A percentile compares a stretch with the other conserved stretches of the same genome.
phyloP scores from a whole-genome alignment of 257 asterid genomes.

The Salvia miltiorrhiza region DNA sequence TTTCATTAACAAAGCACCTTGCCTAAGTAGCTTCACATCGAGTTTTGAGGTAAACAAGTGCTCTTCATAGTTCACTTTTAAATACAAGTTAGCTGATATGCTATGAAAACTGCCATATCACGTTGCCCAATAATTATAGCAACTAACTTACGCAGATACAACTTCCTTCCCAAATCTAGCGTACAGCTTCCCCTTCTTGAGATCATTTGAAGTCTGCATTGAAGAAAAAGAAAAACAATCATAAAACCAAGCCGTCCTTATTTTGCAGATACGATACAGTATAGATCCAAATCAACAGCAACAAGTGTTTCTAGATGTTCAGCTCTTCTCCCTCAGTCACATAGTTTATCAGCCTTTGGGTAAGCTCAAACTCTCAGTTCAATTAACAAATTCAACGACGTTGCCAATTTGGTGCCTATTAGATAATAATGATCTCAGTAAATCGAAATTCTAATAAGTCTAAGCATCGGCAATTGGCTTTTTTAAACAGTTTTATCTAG shows the following conservation, averaged over 20 bases:
- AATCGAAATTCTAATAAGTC: background rate
- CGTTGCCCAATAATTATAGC: background rate
- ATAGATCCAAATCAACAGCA: background rate
- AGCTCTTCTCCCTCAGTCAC: background rate
- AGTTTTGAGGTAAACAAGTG: background rate
- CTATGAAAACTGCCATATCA: background rate
- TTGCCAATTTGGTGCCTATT: background rate
- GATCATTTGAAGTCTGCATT: slow-evolving; percentile 67
- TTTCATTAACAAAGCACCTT: background rate
- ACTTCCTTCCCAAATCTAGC: slow-evolving; percentile 89
- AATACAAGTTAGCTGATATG: background rate
- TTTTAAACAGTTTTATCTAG: background rate
- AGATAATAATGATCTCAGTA: background rate
- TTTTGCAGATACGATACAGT: slow-evolving; percentile 3
- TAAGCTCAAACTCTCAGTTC: background rate
- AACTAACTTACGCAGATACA: slow-evolving; percentile 80
- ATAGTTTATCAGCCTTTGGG: background rate
- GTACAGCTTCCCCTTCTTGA: slow-evolving; percentile 72
- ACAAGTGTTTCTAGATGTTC: background rate
- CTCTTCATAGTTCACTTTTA: background rate
- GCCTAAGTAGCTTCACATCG: background rate
- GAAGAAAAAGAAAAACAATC: slow-evolving; percentile 12
- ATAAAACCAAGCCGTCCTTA: slow-evolving; percentile 4
- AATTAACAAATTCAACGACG: background rate
- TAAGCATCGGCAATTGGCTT: background rate